A percentile compares a stretch with the other conserved stretches of the same genome.
Evolutionary conservation across 2,329 filamentous ascomycete species (phyloP).

Genomic region (Aspergillaceae sp.): DNA sequence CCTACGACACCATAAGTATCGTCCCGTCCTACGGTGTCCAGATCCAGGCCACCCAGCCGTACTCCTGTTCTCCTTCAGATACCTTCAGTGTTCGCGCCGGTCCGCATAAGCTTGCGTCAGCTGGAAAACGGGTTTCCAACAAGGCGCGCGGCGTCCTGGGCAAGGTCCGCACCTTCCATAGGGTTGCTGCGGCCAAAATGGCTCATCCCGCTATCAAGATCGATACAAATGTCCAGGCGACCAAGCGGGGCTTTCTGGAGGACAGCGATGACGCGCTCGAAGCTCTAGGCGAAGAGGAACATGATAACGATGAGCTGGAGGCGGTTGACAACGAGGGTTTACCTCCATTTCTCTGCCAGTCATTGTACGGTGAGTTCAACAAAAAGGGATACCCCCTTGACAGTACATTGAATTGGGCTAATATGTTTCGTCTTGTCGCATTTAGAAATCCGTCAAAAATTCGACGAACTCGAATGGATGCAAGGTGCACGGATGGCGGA

Average conservation of each 20-base stretch:
- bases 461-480: constrained; percentile 53
- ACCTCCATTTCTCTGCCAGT: constrained; percentile 32
- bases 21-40: constrained; percentile 13
- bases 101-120: constrained; percentile 22
- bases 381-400: background rate
- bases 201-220: constrained; percentile 33
- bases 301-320: constrained; percentile 21
- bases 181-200: constrained; percentile 34
- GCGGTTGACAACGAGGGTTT: constrained; percentile 23
- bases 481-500: constrained; percentile 48
- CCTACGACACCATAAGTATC: background rate
- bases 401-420: constrained; percentile 1
- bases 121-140: constrained; percentile 25
- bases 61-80: constrained; percentile 25
- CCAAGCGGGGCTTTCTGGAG: constrained; percentile 31
- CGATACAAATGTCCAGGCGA: constrained; percentile 30
- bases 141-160: constrained; percentile 35
- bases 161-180: constrained; percentile 33
- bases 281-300: constrained; percentile 15
- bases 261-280: constrained; percentile 26
- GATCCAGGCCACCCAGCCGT: constrained; percentile 21
- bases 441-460: constrained; percentile 52
- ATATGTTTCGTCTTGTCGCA: background rate
- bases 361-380: constrained; percentile 28
- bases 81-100: constrained; percentile 20